Percentiles rank a stretch among this genome's conserved stretches.
These are phyloP conservation scores for Sporisorium iseilematis-ciliati DNA, from an alignment of 1,284 basidiomycete genomes.

Conservation along the genomic window DNA sequence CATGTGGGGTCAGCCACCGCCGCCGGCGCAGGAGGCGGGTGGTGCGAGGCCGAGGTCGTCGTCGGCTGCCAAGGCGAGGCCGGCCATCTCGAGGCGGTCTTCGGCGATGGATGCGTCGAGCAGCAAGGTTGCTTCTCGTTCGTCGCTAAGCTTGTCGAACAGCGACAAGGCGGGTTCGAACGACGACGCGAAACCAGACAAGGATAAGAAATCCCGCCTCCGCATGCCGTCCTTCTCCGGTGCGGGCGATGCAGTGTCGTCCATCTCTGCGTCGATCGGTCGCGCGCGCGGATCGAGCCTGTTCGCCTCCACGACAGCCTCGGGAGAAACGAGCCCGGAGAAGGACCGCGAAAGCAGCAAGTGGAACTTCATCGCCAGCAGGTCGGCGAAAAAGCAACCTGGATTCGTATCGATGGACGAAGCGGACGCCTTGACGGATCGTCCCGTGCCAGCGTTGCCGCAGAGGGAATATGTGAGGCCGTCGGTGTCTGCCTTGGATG, in stretches of 20 bases:
- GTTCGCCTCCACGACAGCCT: conserved; percentile 5
- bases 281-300: conserved; percentile 16
- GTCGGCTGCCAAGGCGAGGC: conserved; percentile 21
- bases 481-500: conserved; percentile 23
- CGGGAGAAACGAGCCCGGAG: conserved; percentile 20
- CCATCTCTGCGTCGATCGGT: conserved; percentile 30
- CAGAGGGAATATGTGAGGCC: conserved; percentile 17
- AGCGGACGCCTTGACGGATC: conserved; percentile 1
- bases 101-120: conserved; percentile 30
- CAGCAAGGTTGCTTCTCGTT: conserved; percentile 24
- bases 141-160: conserved; percentile 30
- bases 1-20: conserved; percentile 27
- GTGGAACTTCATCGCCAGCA: conserved; percentile 36
- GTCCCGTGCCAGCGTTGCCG: conserved; percentile 15
- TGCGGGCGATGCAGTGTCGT: conserved; percentile 34
- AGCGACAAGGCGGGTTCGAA: conserved; percentile 15
- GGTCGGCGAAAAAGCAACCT: conserved; percentile 26
- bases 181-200: conserved; percentile 19
- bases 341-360: conserved; percentile 39
- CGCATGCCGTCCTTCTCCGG: conserved; percentile 48
- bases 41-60: conserved; percentile 19
- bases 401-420: conserved; percentile 47
- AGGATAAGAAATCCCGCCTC: conserved; percentile 32
- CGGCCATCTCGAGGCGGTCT: conserved; percentile 27
- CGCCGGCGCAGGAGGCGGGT: conserved; percentile 12